Evolutionary conservation across 2,329 filamentous ascomycete genomes (phyloP).

Genomic region (Exophiala spinifera): DNA sequence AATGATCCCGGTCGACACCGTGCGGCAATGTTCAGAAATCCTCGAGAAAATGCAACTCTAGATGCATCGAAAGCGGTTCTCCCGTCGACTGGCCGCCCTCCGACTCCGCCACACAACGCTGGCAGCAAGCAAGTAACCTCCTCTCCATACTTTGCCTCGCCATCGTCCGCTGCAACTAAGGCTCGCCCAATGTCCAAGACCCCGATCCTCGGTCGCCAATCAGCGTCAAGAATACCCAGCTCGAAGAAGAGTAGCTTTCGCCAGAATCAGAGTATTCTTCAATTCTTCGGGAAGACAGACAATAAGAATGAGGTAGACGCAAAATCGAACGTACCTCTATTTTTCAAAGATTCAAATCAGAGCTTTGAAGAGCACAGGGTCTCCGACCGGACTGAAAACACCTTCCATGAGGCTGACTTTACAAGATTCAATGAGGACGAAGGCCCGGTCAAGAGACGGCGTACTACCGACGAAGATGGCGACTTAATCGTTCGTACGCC

Average conservation of each 20-base stretch:
- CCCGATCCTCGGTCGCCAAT: constrained; percentile 18
- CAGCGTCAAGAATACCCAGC: constrained; percentile 17
- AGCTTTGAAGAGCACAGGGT: background rate
- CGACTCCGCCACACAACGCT: constrained; percentile 18
- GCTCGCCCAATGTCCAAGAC: constrained; percentile 14
- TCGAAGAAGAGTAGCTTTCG: constrained; percentile 26
- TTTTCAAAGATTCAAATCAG: constrained; percentile 33
- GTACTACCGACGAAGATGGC: constrained; percentile 28
- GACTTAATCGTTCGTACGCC: constrained; percentile 21
- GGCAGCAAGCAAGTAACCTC: background rate
- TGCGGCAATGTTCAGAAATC: constrained; percentile 28
- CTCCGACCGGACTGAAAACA: background rate
- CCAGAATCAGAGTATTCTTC: constrained; percentile 52
- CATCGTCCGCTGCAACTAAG: constrained; percentile 22
- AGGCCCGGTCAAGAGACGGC: constrained; percentile 44
- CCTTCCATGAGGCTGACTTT: constrained; percentile 5
- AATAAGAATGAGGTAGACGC: constrained; percentile 26
- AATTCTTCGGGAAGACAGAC: constrained; percentile 53
- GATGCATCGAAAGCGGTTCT: constrained; percentile 2
- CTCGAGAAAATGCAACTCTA: constrained; percentile 20
- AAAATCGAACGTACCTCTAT: constrained; percentile 34
- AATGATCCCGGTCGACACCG: background rate
- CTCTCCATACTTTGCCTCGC: constrained; percentile 13
- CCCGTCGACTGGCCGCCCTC: constrained; percentile 23
- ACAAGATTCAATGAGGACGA: constrained; percentile 42